These are phyloP conservation scores for Colletotrichum simmondsii DNA, from an alignment of 2,329 filamentous ascomycete species.

Conservation along the genomic window DNA sequence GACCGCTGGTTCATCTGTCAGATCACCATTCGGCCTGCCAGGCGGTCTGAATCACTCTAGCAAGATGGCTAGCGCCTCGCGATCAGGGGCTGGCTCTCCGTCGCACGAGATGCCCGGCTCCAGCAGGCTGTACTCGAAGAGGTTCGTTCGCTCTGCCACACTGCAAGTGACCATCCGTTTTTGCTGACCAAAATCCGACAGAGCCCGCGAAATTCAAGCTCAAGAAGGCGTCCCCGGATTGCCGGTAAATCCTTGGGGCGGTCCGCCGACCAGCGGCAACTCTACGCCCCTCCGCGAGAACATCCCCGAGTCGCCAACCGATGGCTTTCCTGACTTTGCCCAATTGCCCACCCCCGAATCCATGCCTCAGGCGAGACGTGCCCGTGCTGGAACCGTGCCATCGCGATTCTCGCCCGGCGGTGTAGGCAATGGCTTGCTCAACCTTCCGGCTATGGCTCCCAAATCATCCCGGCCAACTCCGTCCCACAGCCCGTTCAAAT, in stretches of 20 bases:
- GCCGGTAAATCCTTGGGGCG: constrained; percentile 85
- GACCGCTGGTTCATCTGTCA: constrained; percentile 68
- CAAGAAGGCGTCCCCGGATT: constrained; percentile 85
- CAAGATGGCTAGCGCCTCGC: constrained; percentile 69
- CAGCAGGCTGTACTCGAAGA: constrained; percentile 86
- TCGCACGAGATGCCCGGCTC: constrained; percentile 86
- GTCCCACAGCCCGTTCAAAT: constrained; percentile 87
- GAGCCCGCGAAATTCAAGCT: constrained; percentile 95
- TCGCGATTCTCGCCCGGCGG: constrained; percentile 89
- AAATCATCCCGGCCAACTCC: constrained; percentile 89
- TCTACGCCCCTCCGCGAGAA: constrained; percentile 96
- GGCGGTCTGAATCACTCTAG: constrained; percentile 68
- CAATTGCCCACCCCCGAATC: constrained; percentile 75
- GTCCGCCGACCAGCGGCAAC: constrained; percentile 94
- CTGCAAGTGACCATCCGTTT: not conserved
- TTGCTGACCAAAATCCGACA: constrained; percentile 49
- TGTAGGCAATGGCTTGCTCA: constrained; percentile 68
- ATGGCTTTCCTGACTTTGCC: constrained; percentile 93
- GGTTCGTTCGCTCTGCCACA: constrained; percentile 67
- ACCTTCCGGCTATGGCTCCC: constrained; percentile 68
- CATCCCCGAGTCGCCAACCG: constrained; percentile 95
- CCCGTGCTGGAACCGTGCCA: constrained; percentile 94
- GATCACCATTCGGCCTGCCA: constrained; percentile 79
- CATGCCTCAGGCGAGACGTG: constrained; percentile 78
- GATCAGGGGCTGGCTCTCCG: constrained; percentile 94